Evolutionary conservation across 2,329 filamentous ascomycete species (phyloP).

Genomic region (Talaromyces sp.): DNA sequence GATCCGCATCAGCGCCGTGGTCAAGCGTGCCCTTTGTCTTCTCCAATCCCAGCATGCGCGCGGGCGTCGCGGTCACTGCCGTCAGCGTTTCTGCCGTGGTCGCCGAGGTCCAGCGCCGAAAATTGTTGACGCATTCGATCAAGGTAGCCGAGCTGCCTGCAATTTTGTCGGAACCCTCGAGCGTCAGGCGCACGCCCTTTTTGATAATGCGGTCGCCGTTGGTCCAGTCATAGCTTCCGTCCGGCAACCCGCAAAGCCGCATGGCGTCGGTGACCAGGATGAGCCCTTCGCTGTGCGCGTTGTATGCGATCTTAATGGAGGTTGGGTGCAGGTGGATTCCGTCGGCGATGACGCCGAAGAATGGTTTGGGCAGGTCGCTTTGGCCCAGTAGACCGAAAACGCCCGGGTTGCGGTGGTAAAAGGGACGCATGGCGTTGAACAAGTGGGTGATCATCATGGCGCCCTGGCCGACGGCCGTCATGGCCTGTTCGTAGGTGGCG

Average conservation of each 20-base stretch:
- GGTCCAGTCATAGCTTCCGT: slow-evolving; percentile 81
- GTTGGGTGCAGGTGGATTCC: slow-evolving; percentile 87
- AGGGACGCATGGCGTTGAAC: slow-evolving; percentile 88
- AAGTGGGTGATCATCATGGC: slow-evolving; percentile 88
- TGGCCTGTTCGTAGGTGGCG: slow-evolving; percentile 77
- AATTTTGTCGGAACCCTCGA: slow-evolving; percentile 74
- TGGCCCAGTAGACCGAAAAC: slow-evolving; percentile 80
- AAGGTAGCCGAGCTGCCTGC: slow-evolving; percentile 57
- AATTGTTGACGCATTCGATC: slow-evolving; percentile 41
- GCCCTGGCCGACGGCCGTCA: slow-evolving; percentile 64
- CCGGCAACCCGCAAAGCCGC: slow-evolving; percentile 76
- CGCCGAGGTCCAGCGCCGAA: slow-evolving; percentile 35
- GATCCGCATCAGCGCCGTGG: slow-evolving; percentile 37
- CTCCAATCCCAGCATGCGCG: slow-evolving; percentile 32
- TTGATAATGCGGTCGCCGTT: slow-evolving; percentile 59
- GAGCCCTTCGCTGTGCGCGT: slow-evolving; percentile 75
- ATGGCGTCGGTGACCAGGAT: slow-evolving; percentile 91
- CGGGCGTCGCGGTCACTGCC: slow-evolving; percentile 35
- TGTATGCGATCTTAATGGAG: slow-evolving; percentile 82
- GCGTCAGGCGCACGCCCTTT: slow-evolving; percentile 63
- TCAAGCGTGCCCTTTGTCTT: slow-evolving; percentile 34
- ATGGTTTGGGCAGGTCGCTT: slow-evolving; percentile 56
- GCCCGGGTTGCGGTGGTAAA: slow-evolving; percentile 86
- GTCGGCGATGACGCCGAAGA: slow-evolving; percentile 84
- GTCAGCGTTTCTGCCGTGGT: slow-evolving; percentile 35